Conservation (phyloP, 176 grass and related monocot genomes). For the Rhynchospora breviuscula region DNA sequence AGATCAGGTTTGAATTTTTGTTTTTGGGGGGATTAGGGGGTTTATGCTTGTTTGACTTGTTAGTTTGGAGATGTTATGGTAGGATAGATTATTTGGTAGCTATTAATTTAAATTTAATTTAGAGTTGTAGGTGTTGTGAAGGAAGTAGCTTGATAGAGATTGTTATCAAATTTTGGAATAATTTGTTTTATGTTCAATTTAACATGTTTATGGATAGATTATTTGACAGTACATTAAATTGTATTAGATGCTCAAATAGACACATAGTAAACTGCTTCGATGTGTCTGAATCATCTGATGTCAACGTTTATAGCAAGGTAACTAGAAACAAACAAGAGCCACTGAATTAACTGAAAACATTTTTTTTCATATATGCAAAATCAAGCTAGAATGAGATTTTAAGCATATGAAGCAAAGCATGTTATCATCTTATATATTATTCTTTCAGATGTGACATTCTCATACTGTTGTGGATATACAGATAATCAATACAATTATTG, state of each 20-base stretch:
- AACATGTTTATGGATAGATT: not conserved
- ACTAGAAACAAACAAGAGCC: too few relatives aligned
- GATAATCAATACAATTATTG: not conserved
- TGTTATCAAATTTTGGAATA: not conserved
- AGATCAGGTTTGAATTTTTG: slow-evolving; percentile 19
- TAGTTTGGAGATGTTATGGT: not conserved
- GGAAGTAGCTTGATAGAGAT: slow-evolving; percentile 8
- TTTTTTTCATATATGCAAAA: too few relatives aligned
- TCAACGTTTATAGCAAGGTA: too few relatives aligned
- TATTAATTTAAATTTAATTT: not conserved
- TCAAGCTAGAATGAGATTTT: not conserved
- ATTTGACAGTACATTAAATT: too few relatives aligned
- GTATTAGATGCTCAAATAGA: not conserved
- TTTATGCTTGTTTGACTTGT: not conserved
- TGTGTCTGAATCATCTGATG: not conserved
- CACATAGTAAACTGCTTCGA: not conserved
- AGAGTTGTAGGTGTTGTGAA: not conserved
- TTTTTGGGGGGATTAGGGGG: not conserved
- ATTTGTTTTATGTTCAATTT: not conserved
- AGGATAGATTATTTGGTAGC: not conserved
- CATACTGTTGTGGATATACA: not conserved
- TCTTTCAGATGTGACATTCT: not conserved
- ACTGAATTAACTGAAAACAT: too few relatives aligned
- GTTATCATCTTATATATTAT: not conserved
- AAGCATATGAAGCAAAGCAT: not conserved